A percentile compares a stretch with the other conserved stretches of the same genome.
phyloP scores from a whole-genome alignment of 73 alveolate species.

The Stentor roeselii region DNA sequence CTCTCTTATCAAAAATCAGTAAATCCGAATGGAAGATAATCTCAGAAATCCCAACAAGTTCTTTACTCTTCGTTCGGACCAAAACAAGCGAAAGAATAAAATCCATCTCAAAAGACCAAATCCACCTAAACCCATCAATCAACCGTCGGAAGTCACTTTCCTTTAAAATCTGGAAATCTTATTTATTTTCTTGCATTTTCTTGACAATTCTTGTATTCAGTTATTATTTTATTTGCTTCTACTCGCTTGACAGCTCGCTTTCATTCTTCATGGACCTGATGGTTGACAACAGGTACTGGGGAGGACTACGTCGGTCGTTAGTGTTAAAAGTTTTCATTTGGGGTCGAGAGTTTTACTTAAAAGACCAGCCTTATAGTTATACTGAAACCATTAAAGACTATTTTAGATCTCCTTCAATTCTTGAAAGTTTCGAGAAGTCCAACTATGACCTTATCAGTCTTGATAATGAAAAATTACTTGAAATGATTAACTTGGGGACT shows the following conservation, averaged over 20 bases:
- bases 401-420: background rate
- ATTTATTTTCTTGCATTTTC: no score
- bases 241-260: background rate
- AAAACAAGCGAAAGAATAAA: background rate
- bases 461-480: background rate
- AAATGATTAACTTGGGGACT: background rate
- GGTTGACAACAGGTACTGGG: background rate
- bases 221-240: no score
- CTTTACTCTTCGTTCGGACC: background rate
- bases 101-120: no score
- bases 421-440: no score
- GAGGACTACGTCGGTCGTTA: conserved; percentile 1
- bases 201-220: background rate
- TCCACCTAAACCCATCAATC: background rate
- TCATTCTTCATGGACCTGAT: background rate
- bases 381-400: background rate
- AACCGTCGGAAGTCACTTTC: background rate
- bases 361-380: no score
- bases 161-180: background rate
- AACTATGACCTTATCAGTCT: background rate
- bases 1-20: background rate
- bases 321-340: background rate
- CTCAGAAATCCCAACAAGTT: background rate
- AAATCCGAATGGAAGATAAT: background rate
- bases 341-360: background rate